Base-by-base conservation (phyloP, 2,329 filamentous ascomycete species). In the Whalleya microplaca region DNA sequence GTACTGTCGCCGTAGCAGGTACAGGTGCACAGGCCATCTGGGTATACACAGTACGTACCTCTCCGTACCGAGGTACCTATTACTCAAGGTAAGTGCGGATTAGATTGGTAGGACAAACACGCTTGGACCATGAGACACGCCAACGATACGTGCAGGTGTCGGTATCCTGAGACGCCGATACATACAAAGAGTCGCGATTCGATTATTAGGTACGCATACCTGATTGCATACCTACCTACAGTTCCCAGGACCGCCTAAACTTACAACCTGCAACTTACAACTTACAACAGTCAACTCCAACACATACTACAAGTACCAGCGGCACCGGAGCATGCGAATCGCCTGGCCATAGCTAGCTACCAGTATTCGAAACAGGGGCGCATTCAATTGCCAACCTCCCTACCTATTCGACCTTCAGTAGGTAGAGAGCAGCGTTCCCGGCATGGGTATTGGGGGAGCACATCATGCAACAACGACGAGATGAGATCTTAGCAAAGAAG, bases 401-500 rank as follows among this genome's bases (percentile, higher is more conserved):
- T 37, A 14, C 14, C 32, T 16, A 29, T 52, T 50, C 44, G 19
- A 49, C 47, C 20, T 41, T 16, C 45, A 29, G 37, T 21, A 42
- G 21, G 18, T 16, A 52, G 41, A 52, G 41, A 59, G 8, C 40
- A 56, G 29, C 18, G 42, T 55, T n/a, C 73, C 75, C 75, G 78
- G 72, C 55, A 84, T 83, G 81, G 77, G 79, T 75, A 69, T 74
- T 68, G 71, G 67, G 68, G 72, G 66, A 70, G 61, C 70, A 60
- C 74, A 77, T 70, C 65, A 88, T 89, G 81, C 86, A 89, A 78
- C 88, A 93, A 82, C 89, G 93, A 69, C 90, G 92, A 80, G 92
- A 96, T 80, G 95, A 99, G 80, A 96, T 99, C 66, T 81, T 95
- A 68, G 93, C 92, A 66, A 99, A 99, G 80, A 94, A 91, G 81